Base-by-base conservation (phyloP, 495 filamentous ascomycete genomes). In the Penicillium ochrochloron region DNA sequence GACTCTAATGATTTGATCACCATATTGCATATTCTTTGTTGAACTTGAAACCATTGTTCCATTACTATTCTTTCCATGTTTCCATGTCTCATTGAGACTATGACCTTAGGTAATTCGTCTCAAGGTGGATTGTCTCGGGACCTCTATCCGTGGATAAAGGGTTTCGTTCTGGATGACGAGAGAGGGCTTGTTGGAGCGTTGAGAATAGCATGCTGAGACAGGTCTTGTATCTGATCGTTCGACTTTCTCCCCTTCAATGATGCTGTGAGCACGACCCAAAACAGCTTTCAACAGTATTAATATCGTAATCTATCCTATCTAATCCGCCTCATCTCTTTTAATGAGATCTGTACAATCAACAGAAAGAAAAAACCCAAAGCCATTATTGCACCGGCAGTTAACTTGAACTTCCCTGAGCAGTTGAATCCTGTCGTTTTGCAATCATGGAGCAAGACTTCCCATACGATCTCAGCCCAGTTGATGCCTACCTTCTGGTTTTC, bases 1-100 rank as follows among this genome's bases (percentile, higher is more conserved):
- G 53, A 62, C 60, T 54, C 53, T 62, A 60, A 66, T 27, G 59
- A 63, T 54, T 35, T 56, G 37, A 37, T 56, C 8, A 19, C 11
- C 12, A 34, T 56, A 17, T 56, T 37, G 51, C 17, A 21, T 56
- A 56, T 35, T 37, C 3, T 33, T 56, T 21, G 5, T 37, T 56
- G 29, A 19, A 56, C 33, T 56, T 56, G 29, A 14, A 21, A n/a
- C 25, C n/a, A 8, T 33, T 54, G 1, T 54, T 41, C 37, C 17
- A 14, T 15, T 54, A 31, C 31, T 17, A 31, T 54, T 12, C 6
- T 31, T 17, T 17, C 10, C 5, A 39, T 11, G 29, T 15, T 52
- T 7, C 14, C 21, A 37, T 56, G 51, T 34, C 27, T 54, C 17
- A 33, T n/a, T 14, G 17, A 31, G n/a, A 0, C 15, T 33, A 0